These are phyloP conservation scores for Leishmania braziliensis DNA, from an alignment of 208 protist species.

Conservation along the genomic window DNA sequence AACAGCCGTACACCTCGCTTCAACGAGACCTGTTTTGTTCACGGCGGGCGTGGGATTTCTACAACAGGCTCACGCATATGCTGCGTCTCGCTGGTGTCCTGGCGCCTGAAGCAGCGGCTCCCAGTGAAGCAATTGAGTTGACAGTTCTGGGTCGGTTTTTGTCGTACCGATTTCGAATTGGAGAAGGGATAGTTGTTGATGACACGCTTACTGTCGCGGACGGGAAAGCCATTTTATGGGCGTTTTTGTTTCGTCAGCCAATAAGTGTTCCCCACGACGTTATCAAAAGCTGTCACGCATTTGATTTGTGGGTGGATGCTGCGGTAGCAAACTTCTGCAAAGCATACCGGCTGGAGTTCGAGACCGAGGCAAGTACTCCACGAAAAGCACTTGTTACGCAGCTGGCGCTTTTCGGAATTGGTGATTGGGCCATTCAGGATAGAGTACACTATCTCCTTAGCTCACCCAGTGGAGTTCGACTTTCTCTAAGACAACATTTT, in stretches of 20 bases:
- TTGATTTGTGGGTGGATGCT: conserved; percentile 49
- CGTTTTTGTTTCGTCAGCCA: conserved; percentile 59
- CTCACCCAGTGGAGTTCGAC: conserved; percentile 31
- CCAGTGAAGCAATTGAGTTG: conserved; percentile 36
- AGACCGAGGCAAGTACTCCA: conserved; percentile 21
- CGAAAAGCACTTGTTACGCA: conserved; percentile 38
- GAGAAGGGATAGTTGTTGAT: neutral
- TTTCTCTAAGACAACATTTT: conserved; percentile 27
- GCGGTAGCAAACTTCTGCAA: conserved; percentile 47
- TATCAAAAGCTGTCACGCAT: conserved; percentile 40
- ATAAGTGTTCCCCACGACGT: conserved; percentile 25
- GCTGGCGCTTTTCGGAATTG: conserved; percentile 49
- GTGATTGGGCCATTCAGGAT: conserved; percentile 30
- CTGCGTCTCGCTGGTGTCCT: conserved; percentile 45
- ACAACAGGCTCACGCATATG: conserved; percentile 32
- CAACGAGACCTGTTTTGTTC: conserved; percentile 51
- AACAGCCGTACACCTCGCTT: conserved; percentile 53
- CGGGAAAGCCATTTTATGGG: conserved; percentile 77
- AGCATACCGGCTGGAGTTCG: conserved; percentile 43
- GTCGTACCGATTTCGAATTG: conserved; percentile 66
- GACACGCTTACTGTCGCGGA: conserved; percentile 49
- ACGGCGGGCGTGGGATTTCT: conserved; percentile 35
- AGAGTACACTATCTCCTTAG: conserved; percentile 60
- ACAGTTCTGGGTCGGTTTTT: conserved; percentile 60
- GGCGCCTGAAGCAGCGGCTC: conserved; percentile 15